Evolutionary conservation across 2,329 filamentous ascomycete species (phyloP).

Genomic region (Ophiostoma himal-ulmi): DNA sequence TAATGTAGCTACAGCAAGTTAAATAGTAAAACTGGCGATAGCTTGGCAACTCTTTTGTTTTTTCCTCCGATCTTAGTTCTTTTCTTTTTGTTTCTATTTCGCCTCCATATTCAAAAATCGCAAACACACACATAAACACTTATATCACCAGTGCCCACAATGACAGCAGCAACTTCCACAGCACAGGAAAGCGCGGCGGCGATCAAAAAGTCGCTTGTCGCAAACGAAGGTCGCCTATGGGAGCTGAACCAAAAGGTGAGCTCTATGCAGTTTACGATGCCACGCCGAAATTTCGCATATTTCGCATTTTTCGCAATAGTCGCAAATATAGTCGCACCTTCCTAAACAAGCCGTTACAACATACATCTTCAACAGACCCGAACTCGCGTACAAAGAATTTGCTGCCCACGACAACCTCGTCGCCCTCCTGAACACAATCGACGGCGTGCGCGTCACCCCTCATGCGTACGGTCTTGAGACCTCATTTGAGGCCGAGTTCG

Average conservation of each 20-base stretch:
- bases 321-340: conserved; percentile 4
- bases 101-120: background rate
- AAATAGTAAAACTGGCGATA: background rate
- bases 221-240: conserved; percentile 19
- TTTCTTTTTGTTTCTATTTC: background rate
- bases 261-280: background rate
- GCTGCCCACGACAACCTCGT: conserved; percentile 46
- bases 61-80: background rate
- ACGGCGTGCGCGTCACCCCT: conserved; percentile 40
- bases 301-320: background rate
- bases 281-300: background rate
- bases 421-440: conserved; percentile 37
- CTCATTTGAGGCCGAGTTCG: conserved; percentile 39
- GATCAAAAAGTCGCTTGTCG: conserved; percentile 16
- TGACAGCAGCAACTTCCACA: conserved; percentile 11
- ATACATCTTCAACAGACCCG: conserved; percentile 42
- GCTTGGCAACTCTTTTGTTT: background rate
- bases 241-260: conserved; percentile 20
- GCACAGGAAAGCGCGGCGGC: background rate
- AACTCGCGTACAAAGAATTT: conserved; percentile 45
- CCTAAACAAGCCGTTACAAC: background rate
- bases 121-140: too few relatives aligned
- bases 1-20: background rate
- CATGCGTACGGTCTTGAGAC: conserved; percentile 48
- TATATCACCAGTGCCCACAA: background rate